Evolutionary conservation across 179 eudicot species (phyloP), one percentile per base, ranked within the genome.

Genomic region (Sideroxylon spinosum): DNA sequence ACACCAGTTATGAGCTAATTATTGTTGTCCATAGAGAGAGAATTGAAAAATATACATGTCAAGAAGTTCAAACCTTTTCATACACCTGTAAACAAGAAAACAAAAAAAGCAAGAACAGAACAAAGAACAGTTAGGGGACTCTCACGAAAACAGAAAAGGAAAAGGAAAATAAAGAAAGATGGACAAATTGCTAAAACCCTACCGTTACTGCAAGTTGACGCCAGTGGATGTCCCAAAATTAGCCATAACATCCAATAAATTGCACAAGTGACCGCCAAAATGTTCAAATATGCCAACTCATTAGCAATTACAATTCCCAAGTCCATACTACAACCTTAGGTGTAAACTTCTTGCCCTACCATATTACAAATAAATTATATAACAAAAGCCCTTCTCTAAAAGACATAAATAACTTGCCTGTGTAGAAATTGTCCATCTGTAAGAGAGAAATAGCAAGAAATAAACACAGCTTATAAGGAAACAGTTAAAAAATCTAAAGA

Each of bases 391-490:
- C n/a, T 53, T 49, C 32, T 66, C 22, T 5, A 49, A 9, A 73
- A 63, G 17, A 60, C 29, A 73, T 5, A 29, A 52, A 50, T 71
- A 80, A 75, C 89, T 81, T 87, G 86, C 98, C 97, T 74, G 99
- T 96, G 62, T 96, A 96, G 85, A 96, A 96, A 76, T 96, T 96
- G 88, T 96, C 99, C 99, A 96, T 96, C 99, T 96, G 91, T 70
- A 28, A 75, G 68, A 74, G 48, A 23, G 25, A 63, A 57, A 20
- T 67, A 67, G 64, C 28, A 81, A 61, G 28, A 71, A 55, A 49
- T 70, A 63, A 67, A 16, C 19, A 10, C 20, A 29, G 62, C 11
- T 64, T 73, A 10, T 23, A 20, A 25, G 14, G 13, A 44, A 64
- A 26, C 7, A 46, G 53, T 29, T 9, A 57, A 32, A 32, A 56